These are phyloP conservation scores for Botrytis fabae DNA, from an alignment of 2,329 filamentous ascomycete genomes.

Conservation along the genomic window DNA sequence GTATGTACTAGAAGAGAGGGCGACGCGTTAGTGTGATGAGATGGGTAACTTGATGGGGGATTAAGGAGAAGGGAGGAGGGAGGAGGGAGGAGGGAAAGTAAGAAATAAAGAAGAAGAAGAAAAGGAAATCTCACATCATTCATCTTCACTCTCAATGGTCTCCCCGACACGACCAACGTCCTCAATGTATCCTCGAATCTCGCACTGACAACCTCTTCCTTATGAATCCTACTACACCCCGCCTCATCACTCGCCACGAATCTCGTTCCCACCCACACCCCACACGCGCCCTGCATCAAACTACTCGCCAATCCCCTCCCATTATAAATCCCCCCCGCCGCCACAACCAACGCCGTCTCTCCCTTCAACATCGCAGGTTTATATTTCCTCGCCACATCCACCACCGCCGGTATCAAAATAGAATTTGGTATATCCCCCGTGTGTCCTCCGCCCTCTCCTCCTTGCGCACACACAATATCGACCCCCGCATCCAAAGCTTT, in stretches of 20 bases:
- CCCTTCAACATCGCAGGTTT: slow-evolving; percentile 66
- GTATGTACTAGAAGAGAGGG: slow-evolving; percentile 63
- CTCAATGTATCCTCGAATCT: slow-evolving; percentile 76
- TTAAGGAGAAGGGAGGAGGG: neutral
- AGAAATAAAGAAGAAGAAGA: neutral
- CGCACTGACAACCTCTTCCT: slow-evolving; percentile 79
- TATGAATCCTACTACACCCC: slow-evolving; percentile 77
- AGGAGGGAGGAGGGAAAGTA: no score
- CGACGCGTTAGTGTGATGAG: neutral
- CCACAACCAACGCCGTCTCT: slow-evolving; percentile 74
- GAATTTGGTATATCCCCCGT: slow-evolving; percentile 84
- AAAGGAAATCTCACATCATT: slow-evolving; percentile 48
- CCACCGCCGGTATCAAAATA: slow-evolving; percentile 84
- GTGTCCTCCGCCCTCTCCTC: slow-evolving; percentile 90
- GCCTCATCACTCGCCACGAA: slow-evolving; percentile 86
- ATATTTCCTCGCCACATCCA: slow-evolving; percentile 69
- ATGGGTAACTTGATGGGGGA: neutral
- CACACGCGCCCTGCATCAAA: slow-evolving; percentile 83
- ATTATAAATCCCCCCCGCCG: slow-evolving; percentile 84
- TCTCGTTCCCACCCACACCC: slow-evolving; percentile 92
- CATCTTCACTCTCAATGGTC: slow-evolving; percentile 75
- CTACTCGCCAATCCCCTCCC: slow-evolving; percentile 77
- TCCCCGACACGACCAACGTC: slow-evolving; percentile 78
- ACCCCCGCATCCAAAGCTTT: slow-evolving; percentile 86
- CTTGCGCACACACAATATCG: slow-evolving; percentile 89